phyloP scores from a whole-genome alignment of 2,329 filamentous ascomycete genomes.

The Coleophoma cylindrospora region DNA sequence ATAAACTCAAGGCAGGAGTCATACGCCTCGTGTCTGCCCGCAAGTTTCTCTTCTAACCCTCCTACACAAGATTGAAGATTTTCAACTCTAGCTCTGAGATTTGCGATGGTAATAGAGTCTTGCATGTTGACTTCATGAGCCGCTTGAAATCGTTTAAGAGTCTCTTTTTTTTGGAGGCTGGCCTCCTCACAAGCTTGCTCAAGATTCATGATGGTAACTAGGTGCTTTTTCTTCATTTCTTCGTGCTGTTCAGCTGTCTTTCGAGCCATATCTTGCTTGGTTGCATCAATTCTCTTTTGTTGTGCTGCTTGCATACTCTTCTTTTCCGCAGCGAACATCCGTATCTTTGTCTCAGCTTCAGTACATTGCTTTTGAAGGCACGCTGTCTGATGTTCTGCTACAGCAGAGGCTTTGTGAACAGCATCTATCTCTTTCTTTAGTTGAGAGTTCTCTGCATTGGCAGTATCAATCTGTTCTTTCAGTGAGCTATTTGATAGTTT shows the following conservation, averaged over 20 bases:
- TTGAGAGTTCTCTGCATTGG: slow-evolving; percentile 25
- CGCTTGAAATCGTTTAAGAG: too few species aligned
- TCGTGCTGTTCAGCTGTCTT: not conserved
- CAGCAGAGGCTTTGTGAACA: slow-evolving; percentile 3
- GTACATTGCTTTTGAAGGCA: slow-evolving; percentile 7
- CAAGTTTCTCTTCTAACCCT: too few species aligned
- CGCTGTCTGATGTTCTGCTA: slow-evolving; percentile 7
- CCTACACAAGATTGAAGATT: too few species aligned
- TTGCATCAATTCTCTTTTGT: not conserved
- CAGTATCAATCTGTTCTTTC: slow-evolving; percentile 23
- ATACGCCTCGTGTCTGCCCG: too few species aligned
- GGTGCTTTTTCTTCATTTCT: not conserved
- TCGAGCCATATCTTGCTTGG: slow-evolving; percentile 14
- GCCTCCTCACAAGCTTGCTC: too few species aligned
- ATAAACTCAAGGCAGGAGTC: too few species aligned
- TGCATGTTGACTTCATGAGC: too few species aligned
- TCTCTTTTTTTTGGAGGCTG: too few species aligned
- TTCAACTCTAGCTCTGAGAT: too few species aligned
- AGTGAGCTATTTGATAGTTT: slow-evolving; percentile 15
- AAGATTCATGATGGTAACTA: slow-evolving; percentile 5
- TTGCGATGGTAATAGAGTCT: too few species aligned
- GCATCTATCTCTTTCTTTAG: slow-evolving; percentile 8
- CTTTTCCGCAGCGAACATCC: slow-evolving; percentile 19
- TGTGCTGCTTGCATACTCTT: slow-evolving; percentile 11
- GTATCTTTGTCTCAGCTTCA: slow-evolving; percentile 15